These are phyloP conservation scores for Wickerhamiella vanderwaltii DNA, from an alignment of 805 yeast species.

Conservation along the genomic window DNA sequence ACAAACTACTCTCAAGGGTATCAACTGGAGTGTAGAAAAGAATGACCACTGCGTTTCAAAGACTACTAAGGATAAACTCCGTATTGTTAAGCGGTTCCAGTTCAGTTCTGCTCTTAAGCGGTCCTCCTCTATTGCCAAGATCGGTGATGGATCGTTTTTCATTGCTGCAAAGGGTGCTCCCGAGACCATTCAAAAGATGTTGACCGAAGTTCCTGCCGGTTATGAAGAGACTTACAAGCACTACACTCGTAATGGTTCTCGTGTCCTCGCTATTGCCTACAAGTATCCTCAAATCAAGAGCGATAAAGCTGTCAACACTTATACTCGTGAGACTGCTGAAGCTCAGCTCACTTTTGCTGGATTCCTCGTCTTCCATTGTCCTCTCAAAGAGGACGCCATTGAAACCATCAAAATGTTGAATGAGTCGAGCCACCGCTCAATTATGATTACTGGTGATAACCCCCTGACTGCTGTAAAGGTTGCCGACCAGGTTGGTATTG, in stretches of 20 bases:
- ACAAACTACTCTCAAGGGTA: constrained; percentile 81
- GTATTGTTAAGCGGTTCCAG: constrained; percentile 86
- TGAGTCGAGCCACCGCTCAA: constrained; percentile 87
- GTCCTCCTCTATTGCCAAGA: constrained; percentile 70
- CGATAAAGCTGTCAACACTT: constrained; percentile 30
- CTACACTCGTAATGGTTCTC: constrained; percentile 88
- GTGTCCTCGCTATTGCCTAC: constrained; percentile 91
- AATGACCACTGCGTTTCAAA: constrained; percentile 57
- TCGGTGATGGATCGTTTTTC: constrained; percentile 42
- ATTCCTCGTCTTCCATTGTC: constrained; percentile 93
- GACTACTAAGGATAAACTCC: constrained; percentile 37
- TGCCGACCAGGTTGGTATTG: constrained; percentile 83
- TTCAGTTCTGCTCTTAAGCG: constrained; percentile 92
- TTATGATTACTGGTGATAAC: constrained; percentile 98
- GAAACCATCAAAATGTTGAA: constrained; percentile 84
- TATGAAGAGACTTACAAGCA: constrained; percentile 81
- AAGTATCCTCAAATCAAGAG: constrained; percentile 42
- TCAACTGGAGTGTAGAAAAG: constrained; percentile 70
- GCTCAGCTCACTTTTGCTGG: constrained; percentile 69
- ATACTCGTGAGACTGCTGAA: constrained; percentile 70
- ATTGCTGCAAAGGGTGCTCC: constrained; percentile 98
- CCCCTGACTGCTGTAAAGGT: constrained; percentile 98
- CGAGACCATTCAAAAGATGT: constrained; percentile 77
- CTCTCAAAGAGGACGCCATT: constrained; percentile 85
- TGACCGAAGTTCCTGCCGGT: constrained; percentile 53